Evolutionary conservation across 2,329 filamentous ascomycete genomes (phyloP).

Genomic region (Aspergillus chevalieri): DNA sequence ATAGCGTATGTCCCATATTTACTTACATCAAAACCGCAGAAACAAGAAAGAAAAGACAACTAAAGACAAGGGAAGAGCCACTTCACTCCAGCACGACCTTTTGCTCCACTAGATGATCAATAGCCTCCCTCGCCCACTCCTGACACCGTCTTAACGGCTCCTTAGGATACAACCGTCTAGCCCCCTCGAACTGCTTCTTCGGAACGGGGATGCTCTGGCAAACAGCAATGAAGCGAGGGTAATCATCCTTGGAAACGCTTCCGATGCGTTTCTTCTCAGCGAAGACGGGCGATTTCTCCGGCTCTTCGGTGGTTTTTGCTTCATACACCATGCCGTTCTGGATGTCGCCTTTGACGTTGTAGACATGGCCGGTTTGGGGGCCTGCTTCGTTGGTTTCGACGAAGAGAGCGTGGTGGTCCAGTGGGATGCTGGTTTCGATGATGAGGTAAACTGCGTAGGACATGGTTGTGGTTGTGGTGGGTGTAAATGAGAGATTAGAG

Average conservation of each 20-base stretch:
- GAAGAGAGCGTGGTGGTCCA: slow-evolving; percentile 25
- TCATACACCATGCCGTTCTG: slow-evolving; percentile 25
- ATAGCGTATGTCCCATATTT: not conserved
- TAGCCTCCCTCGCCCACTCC: slow-evolving; percentile 25
- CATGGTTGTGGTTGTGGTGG: slow-evolving; percentile 1
- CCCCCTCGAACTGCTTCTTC: slow-evolving; percentile 26
- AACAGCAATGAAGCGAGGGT: slow-evolving; percentile 12
- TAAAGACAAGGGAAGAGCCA: not conserved
- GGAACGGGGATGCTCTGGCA: slow-evolving; percentile 18
- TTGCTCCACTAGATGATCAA: slow-evolving; percentile 5
- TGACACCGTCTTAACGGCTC: slow-evolving; percentile 22
- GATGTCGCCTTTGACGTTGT: slow-evolving; percentile 28
- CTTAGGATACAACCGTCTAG: slow-evolving; percentile 19
- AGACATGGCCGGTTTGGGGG: slow-evolving; percentile 13
- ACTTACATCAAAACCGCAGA: not conserved
- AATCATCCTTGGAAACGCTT: slow-evolving; percentile 13
- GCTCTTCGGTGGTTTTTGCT: slow-evolving; percentile 9
- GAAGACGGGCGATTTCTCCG: slow-evolving; percentile 14
- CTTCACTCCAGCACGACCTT: not conserved
- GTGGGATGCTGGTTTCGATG: slow-evolving; percentile 14
- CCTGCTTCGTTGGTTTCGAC: slow-evolving; percentile 16
- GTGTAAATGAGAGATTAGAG: not conserved
- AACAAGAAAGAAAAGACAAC: not conserved
- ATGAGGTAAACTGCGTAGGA: slow-evolving; percentile 16
- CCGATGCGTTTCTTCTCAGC: slow-evolving; percentile 12